Percentiles rank a stretch among this genome's conserved stretches.
Evolutionary conservation across 169 alveolate species (phyloP).

Genomic region (Besnoitia besnoiti): DNA sequence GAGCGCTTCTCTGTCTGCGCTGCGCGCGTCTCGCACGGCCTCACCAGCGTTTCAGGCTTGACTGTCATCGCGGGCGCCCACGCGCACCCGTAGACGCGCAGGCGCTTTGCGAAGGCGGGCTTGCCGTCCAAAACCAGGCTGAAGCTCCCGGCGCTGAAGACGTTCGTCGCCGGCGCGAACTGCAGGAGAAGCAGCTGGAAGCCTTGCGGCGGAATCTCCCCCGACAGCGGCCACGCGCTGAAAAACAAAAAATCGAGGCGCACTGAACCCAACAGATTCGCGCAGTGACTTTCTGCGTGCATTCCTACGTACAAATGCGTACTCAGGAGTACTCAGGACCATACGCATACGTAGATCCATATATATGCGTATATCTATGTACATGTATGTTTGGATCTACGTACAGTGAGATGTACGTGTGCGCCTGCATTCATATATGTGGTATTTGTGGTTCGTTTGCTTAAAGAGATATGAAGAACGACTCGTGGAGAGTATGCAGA

Average conservation of each 20-base stretch:
- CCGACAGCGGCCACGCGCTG: conserved; percentile 39
- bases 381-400: not conserved
- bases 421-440: not conserved
- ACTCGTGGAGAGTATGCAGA: no score
- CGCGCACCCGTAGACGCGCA: not conserved
- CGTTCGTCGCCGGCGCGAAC: conserved; percentile 6
- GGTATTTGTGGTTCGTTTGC: no score
- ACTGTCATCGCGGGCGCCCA: conserved; percentile 9
- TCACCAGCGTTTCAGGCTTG: not conserved
- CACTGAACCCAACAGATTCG: not conserved
- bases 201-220: not conserved
- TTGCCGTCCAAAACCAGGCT: not conserved
- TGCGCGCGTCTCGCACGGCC: no score
- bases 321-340: not conserved
- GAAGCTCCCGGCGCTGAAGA: not conserved
- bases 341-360: not conserved
- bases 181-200: not conserved
- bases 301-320: not conserved
- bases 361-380: not conserved
- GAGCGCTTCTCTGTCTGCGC: not conserved
- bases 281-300: not conserved
- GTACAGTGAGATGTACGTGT: not conserved
- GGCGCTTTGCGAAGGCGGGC: not conserved
- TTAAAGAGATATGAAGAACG: no score
- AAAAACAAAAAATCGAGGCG: no score